phyloP scores from a whole-genome alignment of 441 rosid genomes.

The Adansonia rubrostipa region DNA sequence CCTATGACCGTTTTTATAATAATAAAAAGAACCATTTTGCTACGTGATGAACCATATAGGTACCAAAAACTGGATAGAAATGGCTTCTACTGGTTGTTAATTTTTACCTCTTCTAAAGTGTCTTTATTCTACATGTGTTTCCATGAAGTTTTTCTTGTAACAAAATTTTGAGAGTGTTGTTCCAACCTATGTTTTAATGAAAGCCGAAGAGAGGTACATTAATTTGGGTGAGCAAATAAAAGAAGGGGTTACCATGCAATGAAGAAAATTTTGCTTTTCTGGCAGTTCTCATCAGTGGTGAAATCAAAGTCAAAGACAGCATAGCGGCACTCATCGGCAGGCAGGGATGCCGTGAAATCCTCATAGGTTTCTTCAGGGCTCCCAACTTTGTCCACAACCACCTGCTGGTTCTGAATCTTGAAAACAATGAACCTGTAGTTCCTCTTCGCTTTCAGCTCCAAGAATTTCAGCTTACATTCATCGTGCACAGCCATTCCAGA shows the following conservation, averaged over 20 bases:
- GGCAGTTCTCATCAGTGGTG: conserved; percentile 65
- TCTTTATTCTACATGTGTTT: neutral
- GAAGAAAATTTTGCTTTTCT: conserved; percentile 80
- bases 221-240: neutral
- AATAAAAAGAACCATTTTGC: neutral
- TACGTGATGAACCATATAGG: neutral
- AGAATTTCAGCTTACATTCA: conserved; percentile 68
- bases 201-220: too few species aligned
- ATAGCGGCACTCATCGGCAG: conserved; percentile 64
- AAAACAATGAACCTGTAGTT: conserved; percentile 64
- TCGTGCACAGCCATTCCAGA: conserved; percentile 81
- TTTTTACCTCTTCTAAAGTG: too few species aligned
- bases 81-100: neutral
- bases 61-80: neutral
- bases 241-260: conserved; percentile 53
- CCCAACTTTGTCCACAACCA: conserved; percentile 65
- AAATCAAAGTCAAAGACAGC: conserved; percentile 66
- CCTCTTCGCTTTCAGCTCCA: conserved; percentile 71
- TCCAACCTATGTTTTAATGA: neutral
- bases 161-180: too few species aligned
- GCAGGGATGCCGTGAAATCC: conserved; percentile 52
- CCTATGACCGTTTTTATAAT: too few species aligned
- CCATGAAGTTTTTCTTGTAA: neutral
- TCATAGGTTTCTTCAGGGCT: conserved; percentile 59
- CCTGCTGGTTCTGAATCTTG: conserved; percentile 63